A percentile compares a stretch with the other conserved stretches of the same genome.
These are phyloP conservation scores for Mollisia scopiformis DNA, from an alignment of 2,329 filamentous ascomycete genomes.

Conservation along the genomic window DNA sequence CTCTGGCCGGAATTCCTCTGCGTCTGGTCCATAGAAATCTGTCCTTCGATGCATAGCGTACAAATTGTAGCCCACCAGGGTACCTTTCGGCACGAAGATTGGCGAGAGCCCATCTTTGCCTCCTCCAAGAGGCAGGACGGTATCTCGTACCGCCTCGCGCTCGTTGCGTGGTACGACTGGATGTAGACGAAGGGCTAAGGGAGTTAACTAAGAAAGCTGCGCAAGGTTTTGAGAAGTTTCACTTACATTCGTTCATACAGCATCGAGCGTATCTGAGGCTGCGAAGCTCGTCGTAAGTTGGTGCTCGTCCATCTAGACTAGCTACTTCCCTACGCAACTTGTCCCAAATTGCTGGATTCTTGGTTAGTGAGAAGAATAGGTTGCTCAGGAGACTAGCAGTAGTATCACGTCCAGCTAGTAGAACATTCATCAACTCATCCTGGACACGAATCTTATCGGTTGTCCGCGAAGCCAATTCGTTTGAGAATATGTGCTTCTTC, in stretches of 20 bases:
- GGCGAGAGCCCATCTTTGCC: slow-evolving; percentile 35
- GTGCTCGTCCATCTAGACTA: slow-evolving; percentile 33
- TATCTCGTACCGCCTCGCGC: slow-evolving; percentile 49
- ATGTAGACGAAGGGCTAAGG: slow-evolving; percentile 50
- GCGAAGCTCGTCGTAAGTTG: slow-evolving; percentile 56
- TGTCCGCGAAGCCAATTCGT: slow-evolving; percentile 55
- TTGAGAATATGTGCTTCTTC: slow-evolving; percentile 54
- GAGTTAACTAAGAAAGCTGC: neutral
- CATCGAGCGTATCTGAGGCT: slow-evolving; percentile 60
- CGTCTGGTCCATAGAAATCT: slow-evolving; percentile 43
- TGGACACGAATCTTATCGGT: slow-evolving; percentile 48
- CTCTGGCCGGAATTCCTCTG: slow-evolving; percentile 44
- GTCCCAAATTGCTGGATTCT: slow-evolving; percentile 45
- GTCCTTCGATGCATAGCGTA: slow-evolving; percentile 42
- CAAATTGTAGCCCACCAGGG: slow-evolving; percentile 19
- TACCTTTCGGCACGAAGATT: slow-evolving; percentile 29
- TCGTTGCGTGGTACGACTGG: slow-evolving; percentile 56
- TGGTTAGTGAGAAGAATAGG: slow-evolving; percentile 49
- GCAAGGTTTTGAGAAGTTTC: slow-evolving; percentile 30
- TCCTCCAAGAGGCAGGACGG: slow-evolving; percentile 38
- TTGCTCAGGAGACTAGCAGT: slow-evolving; percentile 54
- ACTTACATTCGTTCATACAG: slow-evolving; percentile 50
- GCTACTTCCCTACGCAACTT: slow-evolving; percentile 48
- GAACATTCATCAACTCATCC: slow-evolving; percentile 54
- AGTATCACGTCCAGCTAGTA: slow-evolving; percentile 61